phyloP scores from a whole-genome alignment of 805 yeast genomes.

The Candida wancherniae region DNA sequence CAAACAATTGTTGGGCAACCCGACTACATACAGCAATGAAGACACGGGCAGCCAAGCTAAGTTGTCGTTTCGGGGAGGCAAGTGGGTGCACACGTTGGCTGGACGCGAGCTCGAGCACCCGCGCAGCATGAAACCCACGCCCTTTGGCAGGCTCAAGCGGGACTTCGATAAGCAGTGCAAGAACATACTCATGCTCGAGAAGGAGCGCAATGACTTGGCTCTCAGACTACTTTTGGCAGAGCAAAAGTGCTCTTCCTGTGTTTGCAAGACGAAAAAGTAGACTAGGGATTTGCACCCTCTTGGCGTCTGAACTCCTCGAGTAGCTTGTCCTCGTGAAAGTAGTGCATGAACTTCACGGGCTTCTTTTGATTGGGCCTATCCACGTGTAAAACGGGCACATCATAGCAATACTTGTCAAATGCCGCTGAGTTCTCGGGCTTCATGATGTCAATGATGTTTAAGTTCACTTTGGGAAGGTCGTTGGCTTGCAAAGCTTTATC shows the following conservation, averaged over 20 bases:
- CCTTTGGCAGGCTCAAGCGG: slow-evolving; percentile 9
- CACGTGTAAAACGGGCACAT: slow-evolving; percentile 73
- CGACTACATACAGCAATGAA: neutral
- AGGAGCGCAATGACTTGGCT: slow-evolving; percentile 11
- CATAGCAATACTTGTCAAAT: slow-evolving; percentile 72
- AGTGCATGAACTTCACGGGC: slow-evolving; percentile 64
- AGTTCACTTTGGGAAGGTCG: slow-evolving; percentile 22
- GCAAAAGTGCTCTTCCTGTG: too few relatives aligned
- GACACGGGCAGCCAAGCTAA: neutral
- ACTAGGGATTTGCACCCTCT: neutral
- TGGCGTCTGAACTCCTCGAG: slow-evolving; percentile 40
- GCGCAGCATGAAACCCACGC: slow-evolving; percentile 1
- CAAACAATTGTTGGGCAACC: neutral
- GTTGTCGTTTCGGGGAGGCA: slow-evolving; percentile 7
- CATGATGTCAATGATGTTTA: slow-evolving; percentile 53
- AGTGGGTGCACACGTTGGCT: slow-evolving; percentile 6
- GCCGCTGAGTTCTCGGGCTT: slow-evolving; percentile 54
- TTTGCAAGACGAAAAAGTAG: neutral
- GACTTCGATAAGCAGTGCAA: slow-evolving; percentile 11
- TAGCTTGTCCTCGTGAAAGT: slow-evolving; percentile 51
- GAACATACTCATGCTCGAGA: slow-evolving; percentile 13
- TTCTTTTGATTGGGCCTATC: slow-evolving; percentile 44
- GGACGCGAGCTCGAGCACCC: slow-evolving; percentile 5
- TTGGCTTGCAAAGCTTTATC: slow-evolving; percentile 35
- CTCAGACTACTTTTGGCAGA: too few relatives aligned